Evolutionary conservation across 2,329 filamentous ascomycete genomes (phyloP).

Genomic region (Alternaria triticina): DNA sequence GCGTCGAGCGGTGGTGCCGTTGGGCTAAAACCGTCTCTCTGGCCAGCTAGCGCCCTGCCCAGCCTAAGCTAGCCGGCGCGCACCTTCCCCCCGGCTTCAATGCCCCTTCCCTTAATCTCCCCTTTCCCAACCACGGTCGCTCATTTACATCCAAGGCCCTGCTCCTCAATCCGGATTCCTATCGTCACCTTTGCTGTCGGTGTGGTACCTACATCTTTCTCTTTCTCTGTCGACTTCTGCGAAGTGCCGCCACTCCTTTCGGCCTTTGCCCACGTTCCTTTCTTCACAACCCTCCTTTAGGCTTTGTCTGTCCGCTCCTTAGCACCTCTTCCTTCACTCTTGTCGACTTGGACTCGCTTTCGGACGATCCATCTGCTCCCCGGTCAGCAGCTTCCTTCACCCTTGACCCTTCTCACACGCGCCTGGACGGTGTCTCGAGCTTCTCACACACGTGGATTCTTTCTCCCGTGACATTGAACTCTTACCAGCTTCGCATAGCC

Average conservation of each 20-base stretch:
- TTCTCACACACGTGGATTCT: constrained; percentile 28
- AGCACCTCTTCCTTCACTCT: constrained; percentile 35
- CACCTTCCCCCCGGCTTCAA: constrained; percentile 38
- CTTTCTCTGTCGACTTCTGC: constrained; percentile 49
- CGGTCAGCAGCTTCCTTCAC: constrained; percentile 48
- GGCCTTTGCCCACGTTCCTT: constrained; percentile 51
- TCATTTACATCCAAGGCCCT: constrained; percentile 44
- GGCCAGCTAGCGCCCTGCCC: constrained; percentile 12
- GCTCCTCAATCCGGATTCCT: constrained; percentile 42
- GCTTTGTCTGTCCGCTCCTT: constrained; percentile 51
- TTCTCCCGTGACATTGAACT: constrained; percentile 33
- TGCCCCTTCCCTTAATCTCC: constrained; percentile 43
- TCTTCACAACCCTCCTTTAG: constrained; percentile 38
- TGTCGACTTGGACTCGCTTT: constrained; percentile 44
- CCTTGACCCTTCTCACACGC: constrained; percentile 38
- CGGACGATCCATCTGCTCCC: constrained; percentile 47
- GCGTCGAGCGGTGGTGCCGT: constrained; percentile 26
- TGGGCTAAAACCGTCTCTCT: constrained; percentile 15
- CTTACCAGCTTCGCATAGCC: constrained; percentile 28
- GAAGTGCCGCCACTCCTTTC: constrained; percentile 53
- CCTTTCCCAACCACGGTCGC: constrained; percentile 41
- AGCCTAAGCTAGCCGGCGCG: constrained; percentile 20
- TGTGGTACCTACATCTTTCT: constrained; percentile 47
- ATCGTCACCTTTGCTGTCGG: constrained; percentile 44
- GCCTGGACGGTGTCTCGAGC: constrained; percentile 47